These are phyloP conservation scores for Myxozyma vanderwaltii DNA, from an alignment of 805 yeast genomes.

Conservation along the genomic window DNA sequence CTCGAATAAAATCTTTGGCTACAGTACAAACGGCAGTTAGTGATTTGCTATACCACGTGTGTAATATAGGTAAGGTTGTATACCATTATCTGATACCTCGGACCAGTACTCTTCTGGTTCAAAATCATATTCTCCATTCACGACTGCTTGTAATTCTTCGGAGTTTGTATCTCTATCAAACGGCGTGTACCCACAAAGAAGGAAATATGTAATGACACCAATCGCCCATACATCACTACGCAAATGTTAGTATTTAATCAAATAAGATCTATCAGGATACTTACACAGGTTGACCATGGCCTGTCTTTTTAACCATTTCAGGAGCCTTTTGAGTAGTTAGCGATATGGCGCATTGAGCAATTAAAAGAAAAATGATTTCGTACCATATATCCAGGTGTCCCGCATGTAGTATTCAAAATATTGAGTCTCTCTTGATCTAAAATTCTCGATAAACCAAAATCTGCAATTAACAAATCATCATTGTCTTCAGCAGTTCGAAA, in stretches of 20 bases:
- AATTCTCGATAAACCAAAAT: constrained; percentile 65
- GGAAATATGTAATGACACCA: constrained; percentile 70
- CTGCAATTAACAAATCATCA: constrained; percentile 54
- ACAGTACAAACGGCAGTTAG: neutral
- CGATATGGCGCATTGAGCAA: neutral
- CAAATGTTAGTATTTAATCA: neutral
- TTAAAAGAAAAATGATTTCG: neutral
- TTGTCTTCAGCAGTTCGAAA: constrained; percentile 48
- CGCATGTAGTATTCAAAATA: constrained; percentile 54
- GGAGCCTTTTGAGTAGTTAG: constrained; percentile 52
- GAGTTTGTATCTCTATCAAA: constrained; percentile 72
- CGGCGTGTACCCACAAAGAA: constrained; percentile 74
- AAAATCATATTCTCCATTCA: constrained; percentile 57
- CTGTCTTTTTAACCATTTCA: constrained; percentile 56
- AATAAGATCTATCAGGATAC: neutral
- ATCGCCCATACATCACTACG: constrained; percentile 70
- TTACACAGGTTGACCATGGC: constrained; percentile 57
- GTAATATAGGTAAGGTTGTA: no score
- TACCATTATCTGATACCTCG: constrained; percentile 50
- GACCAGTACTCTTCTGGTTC: constrained; percentile 64
- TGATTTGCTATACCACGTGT: no score
- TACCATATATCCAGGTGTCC: constrained; percentile 68
- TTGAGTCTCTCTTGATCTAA: constrained; percentile 45
- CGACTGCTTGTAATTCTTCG: constrained; percentile 68
- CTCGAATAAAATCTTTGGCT: constrained; percentile 57